Conservation (phyloP, 2,329 filamentous ascomycete species). For the Trichophyton simii region DNA sequence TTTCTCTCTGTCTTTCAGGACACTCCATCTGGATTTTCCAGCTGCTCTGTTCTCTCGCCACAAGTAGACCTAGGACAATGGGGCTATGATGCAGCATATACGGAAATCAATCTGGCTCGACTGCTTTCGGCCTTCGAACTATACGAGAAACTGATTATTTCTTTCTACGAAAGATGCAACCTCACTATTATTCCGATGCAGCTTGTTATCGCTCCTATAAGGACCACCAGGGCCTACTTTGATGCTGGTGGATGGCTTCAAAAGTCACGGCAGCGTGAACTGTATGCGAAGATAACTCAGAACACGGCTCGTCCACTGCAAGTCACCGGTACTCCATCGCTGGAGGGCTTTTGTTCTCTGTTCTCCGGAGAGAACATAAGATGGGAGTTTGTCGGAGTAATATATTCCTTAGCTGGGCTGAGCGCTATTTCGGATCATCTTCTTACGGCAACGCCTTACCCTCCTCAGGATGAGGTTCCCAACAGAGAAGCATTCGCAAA, state of each 20-base stretch:
- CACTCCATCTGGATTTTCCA: constrained; percentile 14
- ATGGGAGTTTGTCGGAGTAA: constrained; percentile 18
- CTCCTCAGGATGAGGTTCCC: constrained; percentile 9
- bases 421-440: background rate
- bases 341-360: constrained; percentile 26
- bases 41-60: constrained; percentile 7
- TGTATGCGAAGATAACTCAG: constrained; percentile 16
- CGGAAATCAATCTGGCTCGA: constrained; percentile 16
- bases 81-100: constrained; percentile 17
- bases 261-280: constrained; percentile 11
- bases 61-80: constrained; percentile 7
- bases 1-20: constrained; percentile 21
- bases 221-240: constrained; percentile 12
- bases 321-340: constrained; percentile 16
- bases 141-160: constrained; percentile 6
- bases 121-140: constrained; percentile 7
- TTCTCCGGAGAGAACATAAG: constrained; percentile 18
- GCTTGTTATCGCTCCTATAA: constrained; percentile 24
- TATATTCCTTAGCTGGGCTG: constrained; percentile 15
- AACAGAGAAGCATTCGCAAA: constrained; percentile 10
- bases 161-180: constrained; percentile 5
- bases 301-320: constrained; percentile 19
- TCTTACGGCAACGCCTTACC: background rate
- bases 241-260: constrained; percentile 6
- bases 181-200: constrained; percentile 20